Evolutionary conservation across 345 rosid genomes (phyloP), one percentile per base, ranked within the genome.

Genomic region (Sisymbrium altissimum): DNA sequence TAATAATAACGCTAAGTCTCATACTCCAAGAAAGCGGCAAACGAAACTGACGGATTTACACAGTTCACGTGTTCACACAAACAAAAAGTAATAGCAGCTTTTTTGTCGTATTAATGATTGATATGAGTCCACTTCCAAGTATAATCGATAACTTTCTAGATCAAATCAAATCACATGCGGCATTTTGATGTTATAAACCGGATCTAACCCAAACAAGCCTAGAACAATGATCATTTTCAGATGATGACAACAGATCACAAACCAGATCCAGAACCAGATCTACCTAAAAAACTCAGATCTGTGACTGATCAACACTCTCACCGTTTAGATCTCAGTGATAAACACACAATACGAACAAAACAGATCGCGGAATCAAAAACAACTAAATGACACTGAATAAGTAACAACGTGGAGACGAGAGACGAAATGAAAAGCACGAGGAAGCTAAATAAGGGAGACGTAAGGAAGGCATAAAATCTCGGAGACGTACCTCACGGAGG

Each of bases 401-500:
- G 41, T 30, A 46, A 54, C 14, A 65, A 66, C 49, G 45, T 19
- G 33, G 45, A 58, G 63, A 44, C 3, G 43, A 25, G 25, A 4
- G 35, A 64, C 1, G 64, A 57, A 77, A 58, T 0, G 56, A 23
- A 41, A 23, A 46, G 46, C 32, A 19, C n/a, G 18, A 21, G 36
- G 55, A 44, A 41, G 40, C 57, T 77, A 71, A 65, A 66, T 78
- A 66, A 59, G 73, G 13, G 50, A 64, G 81, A 57, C 56, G 73
- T 18, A 4, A n/a, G 81, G 81, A 66, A 50, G 73, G 27, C 73
- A 72, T 35, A 59, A 64, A 71, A 72, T 71, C 53, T 11, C 81
- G 77, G 81, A 59, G 30, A 59, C 81, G 68, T 59, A 78, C 81
- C 81, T 72, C 17, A 2, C 57, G 77, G 73, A 78, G 77, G 77